These are phyloP conservation scores for Gliomastix tumulicola DNA, from an alignment of 2,329 filamentous ascomycete genomes.

Conservation along the genomic window DNA sequence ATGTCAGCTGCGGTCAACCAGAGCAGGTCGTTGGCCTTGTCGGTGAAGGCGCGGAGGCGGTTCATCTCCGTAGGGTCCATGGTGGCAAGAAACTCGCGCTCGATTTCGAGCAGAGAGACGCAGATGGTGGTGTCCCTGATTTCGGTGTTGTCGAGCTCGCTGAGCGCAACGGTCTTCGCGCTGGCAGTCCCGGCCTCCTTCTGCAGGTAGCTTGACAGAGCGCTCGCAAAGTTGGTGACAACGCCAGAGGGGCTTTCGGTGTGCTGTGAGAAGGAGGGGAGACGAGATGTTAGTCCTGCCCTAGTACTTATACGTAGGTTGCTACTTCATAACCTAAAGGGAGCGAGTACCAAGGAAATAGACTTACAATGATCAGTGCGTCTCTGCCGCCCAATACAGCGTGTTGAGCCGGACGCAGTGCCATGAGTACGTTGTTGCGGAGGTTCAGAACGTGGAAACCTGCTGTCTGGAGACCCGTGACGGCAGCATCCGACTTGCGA, in stretches of 20 bases:
- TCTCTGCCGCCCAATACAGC: too few species aligned
- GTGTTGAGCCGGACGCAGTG: too few species aligned
- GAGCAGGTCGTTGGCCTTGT: neutral
- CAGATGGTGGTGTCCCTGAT: neutral
- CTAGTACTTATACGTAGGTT: too few species aligned
- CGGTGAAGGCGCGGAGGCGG: neutral
- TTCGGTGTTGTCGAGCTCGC: neutral
- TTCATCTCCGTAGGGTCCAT: conserved; percentile 2
- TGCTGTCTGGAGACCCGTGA: neutral
- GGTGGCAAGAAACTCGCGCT: conserved; percentile 4
- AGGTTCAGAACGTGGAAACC: neutral
- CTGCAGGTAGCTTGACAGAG: too few species aligned
- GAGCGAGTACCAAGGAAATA: too few species aligned
- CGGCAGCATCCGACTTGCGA: neutral
- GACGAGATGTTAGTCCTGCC: neutral
- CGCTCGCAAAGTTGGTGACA: too few species aligned
- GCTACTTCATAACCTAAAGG: too few species aligned
- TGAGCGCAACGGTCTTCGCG: neutral
- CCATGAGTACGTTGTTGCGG: neutral
- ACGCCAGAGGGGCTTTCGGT: too few species aligned
- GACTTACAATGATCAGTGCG: too few species aligned
- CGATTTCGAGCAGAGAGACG: conserved; percentile 3
- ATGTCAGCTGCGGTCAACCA: conserved; percentile 2
- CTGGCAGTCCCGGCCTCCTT: neutral
- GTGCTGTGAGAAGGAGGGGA: too few species aligned